A percentile compares a stretch with the other conserved stretches of the same genome.
Evolutionary conservation across 2,329 filamentous ascomycete genomes (phyloP).

Genomic region (Curvularia lunata): DNA sequence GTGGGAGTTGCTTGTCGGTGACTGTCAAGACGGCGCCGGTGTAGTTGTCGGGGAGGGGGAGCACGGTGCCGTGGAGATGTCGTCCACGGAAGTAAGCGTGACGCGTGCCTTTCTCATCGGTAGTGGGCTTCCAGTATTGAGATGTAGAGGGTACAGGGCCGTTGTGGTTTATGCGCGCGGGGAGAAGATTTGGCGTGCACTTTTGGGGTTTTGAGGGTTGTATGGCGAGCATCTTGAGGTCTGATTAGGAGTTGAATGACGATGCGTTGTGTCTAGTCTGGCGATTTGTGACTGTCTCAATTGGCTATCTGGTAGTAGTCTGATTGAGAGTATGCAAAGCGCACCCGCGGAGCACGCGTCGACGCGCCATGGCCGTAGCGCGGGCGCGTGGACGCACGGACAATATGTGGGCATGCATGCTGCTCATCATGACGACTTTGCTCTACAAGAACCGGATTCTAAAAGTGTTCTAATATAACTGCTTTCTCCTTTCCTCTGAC

Average conservation of each 20-base stretch:
- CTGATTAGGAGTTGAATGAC: too few species aligned
- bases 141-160: constrained; percentile 69
- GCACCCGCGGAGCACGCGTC: constrained; percentile 17
- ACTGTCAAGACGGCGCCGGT: constrained; percentile 54
- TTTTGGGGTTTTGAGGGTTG: constrained; percentile 45
- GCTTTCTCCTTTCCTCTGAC: neutral
- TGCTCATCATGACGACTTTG: constrained; percentile 14
- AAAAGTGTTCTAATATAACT: neutral
- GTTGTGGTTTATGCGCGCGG: constrained; percentile 79
- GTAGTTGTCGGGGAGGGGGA: constrained; percentile 75
- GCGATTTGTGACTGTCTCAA: neutral
- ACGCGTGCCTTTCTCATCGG: constrained; percentile 37
- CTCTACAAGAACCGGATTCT: neutral
- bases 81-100: constrained; percentile 66
- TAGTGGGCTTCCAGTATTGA: constrained; percentile 73
- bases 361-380: constrained; percentile 25
- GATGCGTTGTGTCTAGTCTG: neutral
- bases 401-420: neutral
- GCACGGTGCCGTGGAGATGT: constrained; percentile 71
- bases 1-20: constrained; percentile 37
- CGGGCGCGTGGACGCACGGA: constrained; percentile 10
- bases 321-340: neutral
- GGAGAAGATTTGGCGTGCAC: constrained; percentile 73
- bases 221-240: constrained; percentile 54
- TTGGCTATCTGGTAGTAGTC: neutral